These are phyloP conservation scores for Cucumis cinereus DNA, from an alignment of 306 rosid species.

Conservation along the genomic window DNA sequence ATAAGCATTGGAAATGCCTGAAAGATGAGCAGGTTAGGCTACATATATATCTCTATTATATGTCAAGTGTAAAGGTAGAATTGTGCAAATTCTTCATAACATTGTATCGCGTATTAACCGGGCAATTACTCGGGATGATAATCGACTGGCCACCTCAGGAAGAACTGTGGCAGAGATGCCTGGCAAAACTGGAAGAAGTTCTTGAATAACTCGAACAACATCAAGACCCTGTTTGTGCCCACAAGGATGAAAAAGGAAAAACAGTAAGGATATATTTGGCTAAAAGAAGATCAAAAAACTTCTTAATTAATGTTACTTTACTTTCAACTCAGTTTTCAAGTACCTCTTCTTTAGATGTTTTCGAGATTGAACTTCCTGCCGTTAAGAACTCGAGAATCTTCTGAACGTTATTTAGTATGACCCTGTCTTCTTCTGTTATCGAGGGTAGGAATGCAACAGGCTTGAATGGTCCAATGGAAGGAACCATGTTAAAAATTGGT, in stretches of 20 bases:
- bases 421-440: constrained; percentile 69
- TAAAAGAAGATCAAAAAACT: background rate
- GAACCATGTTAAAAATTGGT: constrained; percentile 83
- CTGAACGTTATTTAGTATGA: constrained; percentile 85
- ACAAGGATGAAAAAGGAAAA: background rate
- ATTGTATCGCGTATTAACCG: constrained; percentile 70
- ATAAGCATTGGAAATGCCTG: background rate
- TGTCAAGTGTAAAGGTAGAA: background rate
- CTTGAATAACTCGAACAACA: constrained; percentile 50
- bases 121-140: constrained; percentile 85
- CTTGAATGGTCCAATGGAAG: constrained; percentile 63
- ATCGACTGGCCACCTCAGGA: constrained; percentile 68
- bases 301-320: background rate
- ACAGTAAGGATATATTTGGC: background rate
- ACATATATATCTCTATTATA: background rate
- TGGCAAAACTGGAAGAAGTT: constrained; percentile 82
- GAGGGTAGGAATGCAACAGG: constrained; percentile 75
- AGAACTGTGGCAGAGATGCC: constrained; percentile 69
- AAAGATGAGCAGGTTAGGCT: constrained; percentile 1
- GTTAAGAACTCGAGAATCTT: constrained; percentile 70
- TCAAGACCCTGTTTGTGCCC: constrained; percentile 34
- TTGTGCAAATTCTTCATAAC: constrained; percentile 26
- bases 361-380: constrained; percentile 70
- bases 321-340: constrained; percentile 2
- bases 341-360: constrained; percentile 61